A percentile compares a stretch with the other conserved stretches of the same genome.
These are phyloP conservation scores for Daldinia loculata DNA, from an alignment of 495 filamentous ascomycete genomes.

Conservation along the genomic window DNA sequence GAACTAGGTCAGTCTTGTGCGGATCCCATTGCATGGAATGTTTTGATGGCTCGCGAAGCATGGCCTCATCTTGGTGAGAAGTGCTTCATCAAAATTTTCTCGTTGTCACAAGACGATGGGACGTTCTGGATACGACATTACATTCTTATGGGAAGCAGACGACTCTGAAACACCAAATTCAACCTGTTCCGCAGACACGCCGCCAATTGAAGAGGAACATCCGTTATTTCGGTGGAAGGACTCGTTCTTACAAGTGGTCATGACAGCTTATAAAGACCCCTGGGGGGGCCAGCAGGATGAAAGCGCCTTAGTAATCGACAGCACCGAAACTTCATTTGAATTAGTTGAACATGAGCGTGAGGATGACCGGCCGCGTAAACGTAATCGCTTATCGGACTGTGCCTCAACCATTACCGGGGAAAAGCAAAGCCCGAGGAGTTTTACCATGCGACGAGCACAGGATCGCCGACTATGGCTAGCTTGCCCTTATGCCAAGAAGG, in stretches of 20 bases:
- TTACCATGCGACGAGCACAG: constrained; percentile 29
- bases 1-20: background rate
- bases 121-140: constrained; percentile 38
- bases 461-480: constrained; percentile 43
- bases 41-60: constrained; percentile 16
- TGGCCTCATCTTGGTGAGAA: constrained; percentile 13
- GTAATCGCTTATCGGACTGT: constrained; percentile 19
- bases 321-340: constrained; percentile 12
- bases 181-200: constrained; percentile 36
- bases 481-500: constrained; percentile 49
- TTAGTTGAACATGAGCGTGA: constrained; percentile 13
- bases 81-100: constrained; percentile 5
- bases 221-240: constrained; percentile 34
- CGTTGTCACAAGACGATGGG: constrained; percentile 34
- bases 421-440: constrained; percentile 21
- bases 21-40: constrained; percentile 9
- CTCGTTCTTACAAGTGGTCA: constrained; percentile 35
- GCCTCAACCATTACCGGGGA: constrained; percentile 14
- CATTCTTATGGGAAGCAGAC: constrained; percentile 25
- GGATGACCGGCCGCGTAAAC: constrained; percentile 25
- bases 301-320: constrained; percentile 11
- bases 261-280: constrained; percentile 27
- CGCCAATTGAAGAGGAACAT: constrained; percentile 33
- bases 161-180: constrained; percentile 38
- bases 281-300: constrained; percentile 23